A percentile compares a stretch with the other conserved stretches of the same genome.
Evolutionary conservation across 441 rosid genomes (phyloP).

Genomic region (Viola pubescens): DNA sequence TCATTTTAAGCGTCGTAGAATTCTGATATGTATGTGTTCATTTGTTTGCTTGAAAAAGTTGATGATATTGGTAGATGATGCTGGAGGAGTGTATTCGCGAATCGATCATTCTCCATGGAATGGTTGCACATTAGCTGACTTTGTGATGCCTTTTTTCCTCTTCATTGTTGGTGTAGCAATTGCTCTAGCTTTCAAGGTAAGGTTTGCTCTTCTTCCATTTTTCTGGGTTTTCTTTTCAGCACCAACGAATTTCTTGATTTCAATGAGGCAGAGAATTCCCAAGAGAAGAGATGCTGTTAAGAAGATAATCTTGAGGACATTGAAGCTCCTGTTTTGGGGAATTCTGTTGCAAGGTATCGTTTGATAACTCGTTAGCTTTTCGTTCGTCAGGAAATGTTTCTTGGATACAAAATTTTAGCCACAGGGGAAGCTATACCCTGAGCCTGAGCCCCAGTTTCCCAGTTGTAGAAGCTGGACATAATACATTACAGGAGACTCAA

Average conservation of each 20-base stretch:
- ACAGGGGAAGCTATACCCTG: too few relatives aligned
- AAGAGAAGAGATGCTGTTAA: constrained; percentile 34
- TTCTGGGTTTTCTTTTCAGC: not conserved
- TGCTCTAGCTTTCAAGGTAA: constrained; percentile 64
- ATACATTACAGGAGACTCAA: not conserved
- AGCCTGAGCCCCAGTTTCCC: too few relatives aligned
- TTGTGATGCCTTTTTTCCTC: constrained; percentile 69
- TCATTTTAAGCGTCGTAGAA: not conserved
- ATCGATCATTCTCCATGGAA: constrained; percentile 73
- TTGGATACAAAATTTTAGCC: too few relatives aligned
- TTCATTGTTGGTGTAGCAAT: constrained; percentile 68
- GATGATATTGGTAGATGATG: constrained; percentile 63
- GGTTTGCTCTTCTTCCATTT: not conserved
- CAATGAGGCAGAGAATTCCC: constrained; percentile 35
- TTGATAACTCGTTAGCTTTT: not conserved
- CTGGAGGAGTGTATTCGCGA: constrained; percentile 39
- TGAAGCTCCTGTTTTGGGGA: constrained; percentile 78
- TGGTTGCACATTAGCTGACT: constrained; percentile 60
- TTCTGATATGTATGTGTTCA: not conserved
- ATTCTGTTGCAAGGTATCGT: constrained; percentile 51
- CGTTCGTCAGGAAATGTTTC: not conserved
- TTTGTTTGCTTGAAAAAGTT: constrained; percentile 19
- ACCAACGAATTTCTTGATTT: not conserved
- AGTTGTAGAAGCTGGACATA: too few relatives aligned
- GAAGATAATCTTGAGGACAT: constrained; percentile 46